These are phyloP conservation scores for Rehmannia glutinosa DNA, from an alignment of 257 asterid genomes.

Conservation along the genomic window DNA sequence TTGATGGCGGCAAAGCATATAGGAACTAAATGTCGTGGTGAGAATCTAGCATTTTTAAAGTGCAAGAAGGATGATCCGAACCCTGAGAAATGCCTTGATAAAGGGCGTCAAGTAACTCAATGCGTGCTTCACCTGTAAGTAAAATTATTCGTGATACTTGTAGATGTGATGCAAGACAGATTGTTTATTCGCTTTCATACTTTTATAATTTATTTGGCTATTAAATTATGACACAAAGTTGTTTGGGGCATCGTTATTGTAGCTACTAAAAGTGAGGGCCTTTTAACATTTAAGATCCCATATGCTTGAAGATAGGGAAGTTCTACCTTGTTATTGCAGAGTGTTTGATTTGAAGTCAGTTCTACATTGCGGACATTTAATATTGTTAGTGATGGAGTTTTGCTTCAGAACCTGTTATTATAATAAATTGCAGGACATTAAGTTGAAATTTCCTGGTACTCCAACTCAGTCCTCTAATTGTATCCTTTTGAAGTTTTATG, in stretches of 20 bases:
- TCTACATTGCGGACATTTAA: too few relatives aligned
- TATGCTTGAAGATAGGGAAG: not conserved
- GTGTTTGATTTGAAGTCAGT: not conserved
- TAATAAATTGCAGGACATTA: not conserved
- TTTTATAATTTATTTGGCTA: slow-evolving; percentile 3
- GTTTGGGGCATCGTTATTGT: not conserved
- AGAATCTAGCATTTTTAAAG: slow-evolving; percentile 69
- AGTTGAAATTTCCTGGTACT: not conserved
- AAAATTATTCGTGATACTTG: not conserved
- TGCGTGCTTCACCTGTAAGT: slow-evolving; percentile 79
- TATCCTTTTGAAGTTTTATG: not conserved
- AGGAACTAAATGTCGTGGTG: slow-evolving; percentile 55
- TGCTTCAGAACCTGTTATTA: not conserved
- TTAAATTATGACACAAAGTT: not conserved
- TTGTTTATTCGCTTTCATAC: too few relatives aligned
- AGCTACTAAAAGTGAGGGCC: too few relatives aligned
- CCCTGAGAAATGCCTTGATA: slow-evolving; percentile 76
- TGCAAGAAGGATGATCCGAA: slow-evolving; percentile 82
- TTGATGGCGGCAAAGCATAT: slow-evolving; percentile 77
- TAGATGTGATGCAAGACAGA: not conserved
- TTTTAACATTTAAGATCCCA: not conserved
- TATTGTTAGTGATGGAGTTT: not conserved
- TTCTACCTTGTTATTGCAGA: not conserved
- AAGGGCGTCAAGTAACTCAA: slow-evolving; percentile 78
- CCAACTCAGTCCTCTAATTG: not conserved